Evolutionary conservation across 2,329 filamentous ascomycete genomes (phyloP).

Genomic region (Domatiomyces catenatus): DNA sequence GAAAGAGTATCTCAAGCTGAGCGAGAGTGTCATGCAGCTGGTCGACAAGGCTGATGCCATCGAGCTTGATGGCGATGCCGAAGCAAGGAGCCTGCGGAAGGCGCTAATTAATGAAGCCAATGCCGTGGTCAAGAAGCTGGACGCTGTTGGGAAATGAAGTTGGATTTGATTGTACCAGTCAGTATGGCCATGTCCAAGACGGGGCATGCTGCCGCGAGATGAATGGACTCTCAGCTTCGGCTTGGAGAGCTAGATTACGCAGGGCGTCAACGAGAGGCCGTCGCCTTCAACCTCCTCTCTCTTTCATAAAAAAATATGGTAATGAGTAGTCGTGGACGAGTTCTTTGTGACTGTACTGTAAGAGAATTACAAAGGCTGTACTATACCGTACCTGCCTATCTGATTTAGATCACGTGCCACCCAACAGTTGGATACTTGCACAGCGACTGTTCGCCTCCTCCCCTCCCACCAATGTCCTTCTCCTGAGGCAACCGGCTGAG

Average conservation of each 20-base stretch:
- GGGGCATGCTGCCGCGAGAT: no score
- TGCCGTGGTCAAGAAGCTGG: slow-evolving; percentile 24
- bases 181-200: no score
- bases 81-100: slow-evolving; percentile 36
- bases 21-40: slow-evolving; percentile 31
- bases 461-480: background rate
- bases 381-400: background rate
- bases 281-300: background rate
- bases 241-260: background rate
- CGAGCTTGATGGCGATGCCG: slow-evolving; percentile 52
- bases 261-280: background rate
- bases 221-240: background rate
- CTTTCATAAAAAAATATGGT: background rate
- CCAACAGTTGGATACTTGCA: background rate
- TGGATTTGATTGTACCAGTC: background rate
- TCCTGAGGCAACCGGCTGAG: background rate
- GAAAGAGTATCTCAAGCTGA: slow-evolving; percentile 30
- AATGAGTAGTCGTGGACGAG: no score
- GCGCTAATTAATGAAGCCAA: slow-evolving; percentile 30
- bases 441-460: background rate
- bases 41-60: slow-evolving; percentile 51
- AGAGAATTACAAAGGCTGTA: no score
- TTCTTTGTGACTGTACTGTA: no score
- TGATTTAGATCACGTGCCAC: background rate
- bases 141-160: slow-evolving; percentile 16